phyloP scores from a whole-genome alignment of 2,329 filamentous ascomycete species.

The Ophiostoma pallidulum region DNA sequence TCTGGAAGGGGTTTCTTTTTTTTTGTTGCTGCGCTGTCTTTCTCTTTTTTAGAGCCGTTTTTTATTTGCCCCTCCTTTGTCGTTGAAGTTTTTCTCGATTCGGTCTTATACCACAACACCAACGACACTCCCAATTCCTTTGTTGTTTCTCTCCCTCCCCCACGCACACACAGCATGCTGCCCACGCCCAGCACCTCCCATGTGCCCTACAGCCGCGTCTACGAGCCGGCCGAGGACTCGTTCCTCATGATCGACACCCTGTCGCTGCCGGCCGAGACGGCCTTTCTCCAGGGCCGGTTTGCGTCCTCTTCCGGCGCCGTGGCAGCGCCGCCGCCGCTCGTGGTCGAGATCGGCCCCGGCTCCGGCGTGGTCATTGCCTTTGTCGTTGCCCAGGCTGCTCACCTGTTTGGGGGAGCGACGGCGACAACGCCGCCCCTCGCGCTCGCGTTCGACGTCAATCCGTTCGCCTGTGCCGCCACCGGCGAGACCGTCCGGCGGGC shows the following conservation, averaged over 20 bases:
- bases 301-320: conserved; percentile 13
- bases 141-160: background rate
- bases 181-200: conserved; percentile 91
- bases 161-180: conserved; percentile 53
- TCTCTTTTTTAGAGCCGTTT: too few relatives aligned
- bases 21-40: too few relatives aligned
- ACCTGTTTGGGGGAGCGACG: conserved; percentile 57
- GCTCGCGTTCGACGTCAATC: conserved; percentile 75
- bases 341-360: conserved; percentile 82
- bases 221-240: conserved; percentile 93
- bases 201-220: conserved; percentile 78
- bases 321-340: conserved; percentile 40
- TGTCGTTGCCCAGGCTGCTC: conserved; percentile 60
- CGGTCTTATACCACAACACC: too few relatives aligned
- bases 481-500: conserved; percentile 53
- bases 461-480: conserved; percentile 71
- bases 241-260: conserved; percentile 90
- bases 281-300: conserved; percentile 61
- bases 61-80: too few relatives aligned
- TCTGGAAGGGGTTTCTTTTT: too few relatives aligned
- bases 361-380: conserved; percentile 94
- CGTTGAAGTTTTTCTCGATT: too few relatives aligned
- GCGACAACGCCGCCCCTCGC: conserved; percentile 46
- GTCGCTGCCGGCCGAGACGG: conserved; percentile 57
- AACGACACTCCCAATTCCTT: too few relatives aligned